phyloP scores from a whole-genome alignment of 495 filamentous ascomycete species.

The Venustampulla echinocandica region DNA sequence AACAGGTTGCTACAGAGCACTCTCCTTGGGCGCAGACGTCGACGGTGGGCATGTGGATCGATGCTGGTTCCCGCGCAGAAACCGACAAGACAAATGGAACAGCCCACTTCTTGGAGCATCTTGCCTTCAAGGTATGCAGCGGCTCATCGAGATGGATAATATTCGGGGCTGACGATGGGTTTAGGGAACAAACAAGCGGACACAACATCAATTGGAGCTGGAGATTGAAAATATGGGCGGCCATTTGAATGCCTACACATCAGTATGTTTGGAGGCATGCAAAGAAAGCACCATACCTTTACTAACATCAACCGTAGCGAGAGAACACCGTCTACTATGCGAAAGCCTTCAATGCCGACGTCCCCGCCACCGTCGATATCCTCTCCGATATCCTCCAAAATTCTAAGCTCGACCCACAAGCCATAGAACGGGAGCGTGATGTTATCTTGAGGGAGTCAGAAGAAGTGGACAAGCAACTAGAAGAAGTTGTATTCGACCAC shows the following conservation, averaged over 20 bases:
- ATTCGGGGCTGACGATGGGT: conserved; percentile 18
- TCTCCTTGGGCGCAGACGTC: conserved; percentile 98
- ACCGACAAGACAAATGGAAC: conserved; percentile 98
- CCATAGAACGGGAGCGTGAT: conserved; percentile 94
- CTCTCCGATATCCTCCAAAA: conserved; percentile 98
- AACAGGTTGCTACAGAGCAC: conserved; percentile 91
- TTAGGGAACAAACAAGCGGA: conserved; percentile 81
- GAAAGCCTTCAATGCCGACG: conserved; percentile 96
- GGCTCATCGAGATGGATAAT: conserved; percentile 5
- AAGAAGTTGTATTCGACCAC: conserved; percentile 99
- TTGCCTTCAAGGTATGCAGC: conserved; percentile 87
- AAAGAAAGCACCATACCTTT: not conserved
- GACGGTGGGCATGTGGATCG: conserved; percentile 98
- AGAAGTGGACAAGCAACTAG: conserved; percentile 98
- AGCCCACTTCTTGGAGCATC: conserved; percentile 97
- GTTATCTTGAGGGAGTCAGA: conserved; percentile 98
- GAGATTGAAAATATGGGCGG: conserved; percentile 99
- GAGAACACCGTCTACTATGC: conserved; percentile 99
- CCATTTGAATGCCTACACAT: conserved; percentile 98
- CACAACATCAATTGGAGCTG: conserved; percentile 92
- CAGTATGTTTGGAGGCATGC: conserved; percentile 58
- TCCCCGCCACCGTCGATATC: conserved; percentile 92
- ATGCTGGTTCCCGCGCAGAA: conserved; percentile 96
- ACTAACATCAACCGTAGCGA: conserved; percentile 46
- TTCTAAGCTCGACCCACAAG: conserved; percentile 86